Evolutionary conservation across 306 rosid genomes (phyloP), one percentile per base, ranked within the genome.

Genomic region (Ammopiptanthus mongolicus): DNA sequence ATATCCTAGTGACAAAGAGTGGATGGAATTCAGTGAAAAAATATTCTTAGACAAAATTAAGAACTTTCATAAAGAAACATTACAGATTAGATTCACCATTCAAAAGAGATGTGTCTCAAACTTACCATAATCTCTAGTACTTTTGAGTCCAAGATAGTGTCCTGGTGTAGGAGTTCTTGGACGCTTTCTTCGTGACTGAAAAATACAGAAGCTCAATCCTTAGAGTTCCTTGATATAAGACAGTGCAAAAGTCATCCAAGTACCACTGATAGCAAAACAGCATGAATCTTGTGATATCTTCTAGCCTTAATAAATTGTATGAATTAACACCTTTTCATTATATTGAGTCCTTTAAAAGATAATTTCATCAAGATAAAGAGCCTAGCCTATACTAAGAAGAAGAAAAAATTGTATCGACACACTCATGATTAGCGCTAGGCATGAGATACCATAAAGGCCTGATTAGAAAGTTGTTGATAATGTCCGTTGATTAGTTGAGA

Each of bases 81-180:
- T 4, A 9, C 52, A 12, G 15, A 58, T 5, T 7, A 59, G 22
- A 50, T 31, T 31, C 22, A 41, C 21, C 67, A 60, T 15, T 33
- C n/a, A 57, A 21, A 28, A 68, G 7, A 42, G 9, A 50, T 2
- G 29, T 3, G 33, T 60, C 60, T 58, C 15, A 41, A 69, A 79
- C 91, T 75, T 69, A 88, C 97, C 97, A 72, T 84, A 68, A 80
- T 92, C 99, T 83, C 97, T 87, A 8, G 96, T 85, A 80, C 78
- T 96, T 83, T 96, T 96, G 82, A 92, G 72, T 61, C 99, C 99
- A 52, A 96, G 97, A 80, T 96, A 96, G 77, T 96, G 98, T 31
- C 99, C 99, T 4, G 99, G 99, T 3, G 99, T 96, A 8, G 98
- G 99, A 76, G 99, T 92, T 79, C 99, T 96, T 42, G 97, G 71